A percentile compares a stretch with the other conserved stretches of the same genome.
Conservation (phyloP, 176 grass and related monocot genomes). For the Musa schizocarpa region DNA sequence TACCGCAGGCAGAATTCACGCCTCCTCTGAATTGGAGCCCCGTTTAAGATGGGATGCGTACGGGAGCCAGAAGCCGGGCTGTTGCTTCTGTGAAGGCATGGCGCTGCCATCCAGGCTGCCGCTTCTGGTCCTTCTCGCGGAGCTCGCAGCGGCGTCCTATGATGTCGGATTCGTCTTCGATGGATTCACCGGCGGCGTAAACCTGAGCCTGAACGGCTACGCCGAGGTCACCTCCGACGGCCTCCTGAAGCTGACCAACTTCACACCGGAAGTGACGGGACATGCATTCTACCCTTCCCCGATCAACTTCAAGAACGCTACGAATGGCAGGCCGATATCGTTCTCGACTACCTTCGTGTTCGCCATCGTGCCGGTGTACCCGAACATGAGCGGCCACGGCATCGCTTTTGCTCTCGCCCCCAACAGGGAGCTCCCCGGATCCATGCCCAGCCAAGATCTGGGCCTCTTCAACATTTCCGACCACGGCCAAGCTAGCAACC, state of each 20-base stretch:
- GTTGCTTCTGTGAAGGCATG: too few relatives aligned
- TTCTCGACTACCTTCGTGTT: slow-evolving; percentile 33
- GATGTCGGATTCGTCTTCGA: neutral
- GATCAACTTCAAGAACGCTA: neutral
- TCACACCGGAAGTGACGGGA: neutral
- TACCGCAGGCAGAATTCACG: too few relatives aligned
- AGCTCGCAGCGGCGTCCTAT: neutral
- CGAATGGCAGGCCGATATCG: neutral
- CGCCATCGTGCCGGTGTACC: slow-evolving; percentile 16
- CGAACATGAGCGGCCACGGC: slow-evolving; percentile 8
- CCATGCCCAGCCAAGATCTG: slow-evolving; percentile 23
- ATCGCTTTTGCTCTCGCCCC: slow-evolving; percentile 28
- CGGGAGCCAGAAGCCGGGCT: too few relatives aligned
- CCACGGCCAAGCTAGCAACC: slow-evolving; percentile 14
- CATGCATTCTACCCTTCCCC: neutral
- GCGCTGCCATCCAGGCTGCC: neutral
- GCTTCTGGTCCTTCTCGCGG: neutral
- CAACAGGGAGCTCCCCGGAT: neutral
- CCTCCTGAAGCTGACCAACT: neutral
- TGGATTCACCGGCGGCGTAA: neutral
- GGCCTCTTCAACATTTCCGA: slow-evolving; percentile 27
- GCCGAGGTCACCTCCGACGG: neutral
- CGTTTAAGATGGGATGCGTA: too few relatives aligned
- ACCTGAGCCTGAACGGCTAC: neutral
- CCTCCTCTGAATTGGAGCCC: too few relatives aligned